Evolutionary conservation across 2,329 filamentous ascomycete genomes (phyloP).

Genomic region (Sporothrix euskadiensis): DNA sequence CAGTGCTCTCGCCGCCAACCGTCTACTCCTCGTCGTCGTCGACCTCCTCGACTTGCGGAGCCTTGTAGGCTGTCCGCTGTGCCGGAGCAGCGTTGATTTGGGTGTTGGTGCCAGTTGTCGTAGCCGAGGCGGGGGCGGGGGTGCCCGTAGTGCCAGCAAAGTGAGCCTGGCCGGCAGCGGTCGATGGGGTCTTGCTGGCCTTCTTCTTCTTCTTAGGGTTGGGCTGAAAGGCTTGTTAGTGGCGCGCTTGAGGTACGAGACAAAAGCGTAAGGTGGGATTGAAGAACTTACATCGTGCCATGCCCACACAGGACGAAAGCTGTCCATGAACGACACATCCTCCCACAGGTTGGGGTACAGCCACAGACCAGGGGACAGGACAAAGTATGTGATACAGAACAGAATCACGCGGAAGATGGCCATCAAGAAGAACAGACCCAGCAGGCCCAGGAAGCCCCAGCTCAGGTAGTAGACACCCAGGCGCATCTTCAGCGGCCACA

Average conservation of each 20-base stretch:
- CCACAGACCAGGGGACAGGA: conserved; percentile 86
- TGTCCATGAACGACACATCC: conserved; percentile 97
- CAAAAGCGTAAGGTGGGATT: background rate
- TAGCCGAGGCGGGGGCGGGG: conserved; percentile 53
- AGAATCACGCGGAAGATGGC: conserved; percentile 94
- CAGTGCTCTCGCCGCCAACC: background rate
- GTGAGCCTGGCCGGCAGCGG: conserved; percentile 42
- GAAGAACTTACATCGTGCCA: conserved; percentile 82
- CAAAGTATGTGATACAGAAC: conserved; percentile 90
- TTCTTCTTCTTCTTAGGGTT: conserved; percentile 62
- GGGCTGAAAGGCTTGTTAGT: conserved; percentile 33
- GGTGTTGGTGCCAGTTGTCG: conserved; percentile 58
- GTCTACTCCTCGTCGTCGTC: conserved; percentile 38
- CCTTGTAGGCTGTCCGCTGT: conserved; percentile 47
- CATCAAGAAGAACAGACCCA: conserved; percentile 96
- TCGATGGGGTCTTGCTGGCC: conserved; percentile 44
- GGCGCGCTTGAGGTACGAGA: conserved; percentile 11
- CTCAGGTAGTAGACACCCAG: conserved; percentile 96
- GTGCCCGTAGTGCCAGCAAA: conserved; percentile 58
- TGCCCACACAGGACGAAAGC: conserved; percentile 92
- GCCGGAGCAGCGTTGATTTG: conserved; percentile 50
- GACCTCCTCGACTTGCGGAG: conserved; percentile 44
- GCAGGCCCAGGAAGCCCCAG: conserved; percentile 85
- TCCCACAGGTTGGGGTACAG: conserved; percentile 97
- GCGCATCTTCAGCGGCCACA: conserved; percentile 90